Evolutionary conservation across 2,329 filamentous ascomycete species (phyloP).

Genomic region (Dactylellina haptotyla): DNA sequence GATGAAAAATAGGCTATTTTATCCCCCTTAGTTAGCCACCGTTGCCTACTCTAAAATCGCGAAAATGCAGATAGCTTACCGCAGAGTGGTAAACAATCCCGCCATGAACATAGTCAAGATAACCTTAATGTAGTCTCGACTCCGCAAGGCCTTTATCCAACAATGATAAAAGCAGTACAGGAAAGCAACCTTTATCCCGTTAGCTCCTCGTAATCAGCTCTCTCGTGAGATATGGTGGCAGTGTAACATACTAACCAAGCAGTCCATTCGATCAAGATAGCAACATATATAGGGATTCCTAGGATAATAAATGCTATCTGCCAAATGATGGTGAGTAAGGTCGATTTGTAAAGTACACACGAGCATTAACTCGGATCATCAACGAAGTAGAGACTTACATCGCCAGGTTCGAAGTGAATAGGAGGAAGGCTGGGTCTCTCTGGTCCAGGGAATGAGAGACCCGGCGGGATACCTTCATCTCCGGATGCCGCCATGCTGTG

Average conservation of each 20-base stretch:
- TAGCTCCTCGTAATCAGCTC: neutral
- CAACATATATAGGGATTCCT: constrained; percentile 1
- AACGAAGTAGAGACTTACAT: constrained; percentile 13
- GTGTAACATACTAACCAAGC: constrained; percentile 73
- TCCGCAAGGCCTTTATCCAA: constrained; percentile 84
- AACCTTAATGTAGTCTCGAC: constrained; percentile 84
- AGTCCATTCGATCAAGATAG: constrained; percentile 82
- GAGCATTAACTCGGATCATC: neutral
- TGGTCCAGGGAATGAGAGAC: neutral
- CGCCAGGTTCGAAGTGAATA: constrained; percentile 13
- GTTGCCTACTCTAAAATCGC: no score
- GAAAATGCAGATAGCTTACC: constrained; percentile 69
- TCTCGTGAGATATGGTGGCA: neutral
- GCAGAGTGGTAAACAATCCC: constrained; percentile 76
- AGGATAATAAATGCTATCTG: constrained; percentile 42
- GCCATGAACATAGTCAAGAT: constrained; percentile 80
- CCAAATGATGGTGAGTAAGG: constrained; percentile 1
- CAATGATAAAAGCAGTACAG: constrained; percentile 72
- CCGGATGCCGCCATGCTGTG: neutral
- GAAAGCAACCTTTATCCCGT: constrained; percentile 72
- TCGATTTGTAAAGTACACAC: neutral
- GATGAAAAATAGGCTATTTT: constrained; percentile 79
- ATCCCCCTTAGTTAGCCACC: neutral
- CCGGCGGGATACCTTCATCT: neutral
- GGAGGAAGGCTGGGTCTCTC: neutral